Evolutionary conservation across 2,329 filamentous ascomycete genomes (phyloP), one percentile per base, ranked within the genome.

Genomic region (Fusarium hostae): DNA sequence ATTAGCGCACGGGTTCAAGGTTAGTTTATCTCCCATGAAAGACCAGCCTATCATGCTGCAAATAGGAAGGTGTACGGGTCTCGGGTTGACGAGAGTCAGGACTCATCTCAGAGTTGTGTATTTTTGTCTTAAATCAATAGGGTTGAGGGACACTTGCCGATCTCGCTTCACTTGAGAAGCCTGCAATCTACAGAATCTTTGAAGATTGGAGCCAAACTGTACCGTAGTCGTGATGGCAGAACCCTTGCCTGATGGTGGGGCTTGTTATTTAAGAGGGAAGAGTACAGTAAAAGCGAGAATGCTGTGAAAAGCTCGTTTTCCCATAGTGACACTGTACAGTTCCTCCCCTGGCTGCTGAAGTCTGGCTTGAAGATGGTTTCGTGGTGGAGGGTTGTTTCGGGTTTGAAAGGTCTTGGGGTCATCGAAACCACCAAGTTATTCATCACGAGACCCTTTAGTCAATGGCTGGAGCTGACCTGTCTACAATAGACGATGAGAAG

Each of bases 331-430:
- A 51, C 30, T 63, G 44, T 51, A 51, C n/a, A 11, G 32, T 32
- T 26, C 22, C 43, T 50, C 32, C 6, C 24, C 13, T 61, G 20
- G 35, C 22, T 40, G 26, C 12, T n/a, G 32, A 22, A 28, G 39
- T 39, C 34, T 26, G 12, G 12, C 39, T 45, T 60, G n/a, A 15
- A 50, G n/a, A 57, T 39, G 37, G 15, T 16, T 34, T 61, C 15
- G 16, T 37, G 24, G 48, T 62, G 55, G 64, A 67, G 56, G 48
- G 48, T 26, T 52, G 45, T 52, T 52, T 60, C 56, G 68, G 65
- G 43, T 40, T 71, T 30, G 28, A 41, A 39, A 40, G 59, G 56
- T 66, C 56, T 65, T 45, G 57, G 61, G 66, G 47, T 70, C 66
- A 70, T 63, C 40, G 50, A 66, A 56, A 58, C 51, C 47, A 61